Conservation (phyloP, 345 rosid genomes). For the Aquilaria sinensis region DNA sequence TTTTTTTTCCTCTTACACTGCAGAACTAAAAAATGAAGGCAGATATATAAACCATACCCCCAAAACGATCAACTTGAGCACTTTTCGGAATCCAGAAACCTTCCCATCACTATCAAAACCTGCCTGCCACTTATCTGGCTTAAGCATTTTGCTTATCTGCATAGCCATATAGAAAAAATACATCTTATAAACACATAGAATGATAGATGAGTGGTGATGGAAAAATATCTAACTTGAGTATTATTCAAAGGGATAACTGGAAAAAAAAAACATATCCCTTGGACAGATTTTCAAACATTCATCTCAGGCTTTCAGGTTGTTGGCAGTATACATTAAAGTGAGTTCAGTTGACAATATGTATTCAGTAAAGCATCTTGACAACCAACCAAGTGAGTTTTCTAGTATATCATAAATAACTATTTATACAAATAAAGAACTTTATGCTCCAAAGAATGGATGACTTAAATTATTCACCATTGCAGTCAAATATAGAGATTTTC, state of each 20-base stretch:
- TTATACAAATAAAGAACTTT: too few relatives aligned
- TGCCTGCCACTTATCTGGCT: conserved; percentile 84
- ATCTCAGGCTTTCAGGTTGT: background rate
- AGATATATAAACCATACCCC: conserved; percentile 53
- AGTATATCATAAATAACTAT: too few relatives aligned
- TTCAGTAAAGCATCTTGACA: too few relatives aligned
- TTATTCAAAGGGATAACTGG: background rate
- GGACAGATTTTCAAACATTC: background rate
- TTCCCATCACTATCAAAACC: conserved; percentile 75
- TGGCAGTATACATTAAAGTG: too few relatives aligned
- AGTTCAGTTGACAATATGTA: too few relatives aligned
- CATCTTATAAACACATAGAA: background rate
- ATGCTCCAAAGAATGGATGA: too few relatives aligned
- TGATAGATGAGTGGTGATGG: background rate
- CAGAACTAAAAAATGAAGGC: background rate
- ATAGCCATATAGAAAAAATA: background rate
- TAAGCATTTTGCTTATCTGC: conserved; percentile 79
- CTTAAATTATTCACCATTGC: too few relatives aligned
- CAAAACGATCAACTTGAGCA: conserved; percentile 57
- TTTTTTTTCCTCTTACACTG: background rate
- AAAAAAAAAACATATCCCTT: background rate
- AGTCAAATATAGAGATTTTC: too few relatives aligned
- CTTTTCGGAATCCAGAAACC: conserved; percentile 71
- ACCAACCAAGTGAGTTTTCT: too few relatives aligned
- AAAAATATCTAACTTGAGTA: background rate